phyloP scores from a whole-genome alignment of 2,329 filamentous ascomycete genomes.

The Aspergillus persii region DNA sequence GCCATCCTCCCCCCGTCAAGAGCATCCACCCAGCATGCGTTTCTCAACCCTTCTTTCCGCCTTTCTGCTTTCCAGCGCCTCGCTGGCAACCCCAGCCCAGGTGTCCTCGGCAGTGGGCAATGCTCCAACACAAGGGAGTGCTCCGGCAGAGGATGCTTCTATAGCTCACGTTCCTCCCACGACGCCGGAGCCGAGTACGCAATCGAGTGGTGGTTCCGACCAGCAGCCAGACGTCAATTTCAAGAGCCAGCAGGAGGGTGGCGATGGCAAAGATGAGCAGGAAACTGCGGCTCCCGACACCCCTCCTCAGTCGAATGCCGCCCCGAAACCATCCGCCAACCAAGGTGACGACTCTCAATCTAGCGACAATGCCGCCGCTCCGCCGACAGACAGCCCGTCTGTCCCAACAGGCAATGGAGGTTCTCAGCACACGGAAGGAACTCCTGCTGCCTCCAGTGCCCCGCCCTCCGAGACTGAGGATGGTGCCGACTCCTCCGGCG shows the following conservation, averaged over 20 bases:
- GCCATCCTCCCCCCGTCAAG: slow-evolving; percentile 14
- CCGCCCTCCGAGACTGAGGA: neutral
- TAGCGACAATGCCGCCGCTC: slow-evolving; percentile 5
- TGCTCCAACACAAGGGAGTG: slow-evolving; percentile 12
- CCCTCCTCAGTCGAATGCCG: slow-evolving; percentile 5
- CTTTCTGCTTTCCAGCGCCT: slow-evolving; percentile 22
- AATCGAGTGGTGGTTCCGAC: slow-evolving; percentile 4
- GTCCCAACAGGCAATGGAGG: neutral
- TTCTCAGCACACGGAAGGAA: neutral
- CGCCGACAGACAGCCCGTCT: neutral
- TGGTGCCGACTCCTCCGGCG: neutral
- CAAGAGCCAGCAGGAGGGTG: neutral
- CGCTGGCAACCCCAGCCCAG: slow-evolving; percentile 21
- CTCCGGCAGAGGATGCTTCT: slow-evolving; percentile 13
- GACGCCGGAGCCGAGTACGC: slow-evolving; percentile 8
- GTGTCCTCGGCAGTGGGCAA: slow-evolving; percentile 13
- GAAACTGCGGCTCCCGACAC: neutral
- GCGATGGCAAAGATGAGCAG: neutral
- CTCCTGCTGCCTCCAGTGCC: neutral
- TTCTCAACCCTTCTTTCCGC: slow-evolving; percentile 20
- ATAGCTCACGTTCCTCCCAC: slow-evolving; percentile 10
- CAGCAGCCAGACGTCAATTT: slow-evolving; percentile 6
- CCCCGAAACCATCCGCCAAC: slow-evolving; percentile 2
- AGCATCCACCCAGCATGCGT: slow-evolving; percentile 20
- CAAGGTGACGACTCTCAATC: slow-evolving; percentile 1